Base-by-base conservation (phyloP, 176 grass and related monocot genomes). In the Musa troglodytarum region DNA sequence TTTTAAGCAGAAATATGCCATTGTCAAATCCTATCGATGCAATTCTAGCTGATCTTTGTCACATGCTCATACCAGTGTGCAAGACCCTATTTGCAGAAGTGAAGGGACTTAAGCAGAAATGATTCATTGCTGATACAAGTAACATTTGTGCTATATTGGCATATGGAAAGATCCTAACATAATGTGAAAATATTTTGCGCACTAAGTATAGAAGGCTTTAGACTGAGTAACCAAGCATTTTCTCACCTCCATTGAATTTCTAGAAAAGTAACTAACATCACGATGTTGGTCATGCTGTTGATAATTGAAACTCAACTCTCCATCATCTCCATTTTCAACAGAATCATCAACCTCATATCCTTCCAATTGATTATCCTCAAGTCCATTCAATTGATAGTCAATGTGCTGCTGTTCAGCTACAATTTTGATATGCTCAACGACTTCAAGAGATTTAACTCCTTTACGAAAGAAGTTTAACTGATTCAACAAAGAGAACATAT, bases 381-480 rank as follows among this genome's bases (percentile, higher is more conserved):
- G 80, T 65, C 83, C 87, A 69, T 68, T 86, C 69, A 93, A 97
- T 59, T 87, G 81, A 76, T 89, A 98, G 65, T 98, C 90, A 82
- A 98, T 98, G 78, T 86, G 95, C 19, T 91, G 90, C 72, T 89
- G 81, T 72, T 93, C 88, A 55, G 90, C 95, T 80, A 93, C 80
- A 73, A 80, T 84, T 84, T 89, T 98, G 57, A 98, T 75, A 81
- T 81, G 76, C 72, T 98, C 95, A 61, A 98, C 54, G 65, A 82
- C 72, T 69, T 98, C 95, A 73, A 98, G 84, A 76, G 86, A 79
- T 54, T 91, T 93, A 16, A 98, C 52, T 54, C 95, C 95, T 82
- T 82, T 91, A 81, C 88, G 88, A 78, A 98, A 98, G 78, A 98
- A 93, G 80, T 88, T 98, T 77, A 98, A 85, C 95, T 98, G 84